phyloP scores from a whole-genome alignment of 768 basidiomycete genomes.

The Wakefieldia striispora region DNA sequence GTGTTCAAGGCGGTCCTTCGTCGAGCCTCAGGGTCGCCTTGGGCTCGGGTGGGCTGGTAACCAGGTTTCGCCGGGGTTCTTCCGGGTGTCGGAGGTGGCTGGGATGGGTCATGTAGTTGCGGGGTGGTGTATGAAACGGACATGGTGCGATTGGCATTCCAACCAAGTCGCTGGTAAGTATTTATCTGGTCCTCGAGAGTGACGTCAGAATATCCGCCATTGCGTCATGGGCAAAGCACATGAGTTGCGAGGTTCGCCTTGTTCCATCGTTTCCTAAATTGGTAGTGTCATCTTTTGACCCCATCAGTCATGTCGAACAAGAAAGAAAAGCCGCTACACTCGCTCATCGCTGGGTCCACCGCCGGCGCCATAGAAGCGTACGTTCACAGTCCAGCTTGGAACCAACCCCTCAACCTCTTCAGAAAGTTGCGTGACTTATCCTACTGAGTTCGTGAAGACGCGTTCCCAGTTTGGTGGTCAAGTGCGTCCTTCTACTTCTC shows the following conservation, averaged over 20 bases:
- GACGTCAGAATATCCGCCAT: too few relatives aligned
- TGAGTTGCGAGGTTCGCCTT: too few relatives aligned
- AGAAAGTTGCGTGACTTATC: slow-evolving; percentile 79
- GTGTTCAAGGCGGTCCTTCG: slow-evolving; percentile 29
- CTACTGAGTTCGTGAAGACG: slow-evolving; percentile 92
- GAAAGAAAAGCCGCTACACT: slow-evolving; percentile 82
- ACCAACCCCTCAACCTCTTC: slow-evolving; percentile 32
- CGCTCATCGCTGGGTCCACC: slow-evolving; percentile 85
- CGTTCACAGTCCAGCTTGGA: slow-evolving; percentile 26
- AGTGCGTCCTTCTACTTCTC: slow-evolving; percentile 34
- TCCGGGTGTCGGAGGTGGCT: slow-evolving; percentile 42
- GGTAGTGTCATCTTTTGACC: background rate
- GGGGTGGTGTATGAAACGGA: slow-evolving; percentile 32
- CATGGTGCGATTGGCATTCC: slow-evolving; percentile 1
- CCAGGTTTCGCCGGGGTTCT: background rate
- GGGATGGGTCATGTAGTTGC: slow-evolving; percentile 46
- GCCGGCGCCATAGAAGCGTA: slow-evolving; percentile 94
- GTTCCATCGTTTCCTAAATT: slow-evolving; percentile 12
- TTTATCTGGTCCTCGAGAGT: slow-evolving; percentile 11
- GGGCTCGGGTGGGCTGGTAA: background rate
- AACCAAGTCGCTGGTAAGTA: slow-evolving; percentile 3
- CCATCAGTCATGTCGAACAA: slow-evolving; percentile 41
- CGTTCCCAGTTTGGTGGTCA: slow-evolving; percentile 87
- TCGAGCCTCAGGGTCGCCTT: background rate
- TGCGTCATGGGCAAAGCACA: too few relatives aligned